Evolutionary conservation across 768 basidiomycete species (phyloP), one percentile per base, ranked within the genome.

Genomic region (Daedalea quercina): DNA sequence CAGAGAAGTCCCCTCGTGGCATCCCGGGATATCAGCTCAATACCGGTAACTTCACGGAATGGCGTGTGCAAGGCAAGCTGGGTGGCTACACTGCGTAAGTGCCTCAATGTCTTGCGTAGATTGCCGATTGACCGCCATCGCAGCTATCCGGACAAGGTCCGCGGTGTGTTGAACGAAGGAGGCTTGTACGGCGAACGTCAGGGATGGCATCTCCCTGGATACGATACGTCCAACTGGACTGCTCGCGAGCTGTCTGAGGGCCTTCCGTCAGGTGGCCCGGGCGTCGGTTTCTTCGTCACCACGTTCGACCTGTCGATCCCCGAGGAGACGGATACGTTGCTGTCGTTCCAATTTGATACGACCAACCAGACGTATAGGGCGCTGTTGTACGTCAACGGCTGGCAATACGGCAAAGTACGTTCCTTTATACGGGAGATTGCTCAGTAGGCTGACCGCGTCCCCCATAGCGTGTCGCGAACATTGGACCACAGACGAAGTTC

Each of bases 341-440:
- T 91, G 59, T 85, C 84, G 13, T 88, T 91, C 63, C 79, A 75
- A 0, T 91, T 90, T 62, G 77, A 82, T 45, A 76, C 82, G 44
- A 61, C 72, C 6, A 75, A 75, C 3, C 82, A 86, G 60, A 76
- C 86, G 22, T 91, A 90, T 60, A 77, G 89, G 15, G 82, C 84
- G 2, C 73, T 81, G 42, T 58, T 92, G 40, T 91, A 87, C 54
- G 84, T 92, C 19, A 91, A 93, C 59, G 90, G 90, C 12, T 93
- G 90, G 90, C 85, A 86, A 80, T 88, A 88, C 80, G 90, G 90
- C 9, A 91, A 90, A 69, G 87, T 81, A 55, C 53, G 76, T 64
- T 13, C 31, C 33, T 12, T 26, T 44, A 50, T 26, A 8, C 12
- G 37, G 42, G 31, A 26, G 17, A n/a, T 15, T 19, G 13, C 1